Conservation (phyloP, 2,329 filamentous ascomycete genomes). For the Didymella glomerata region DNA sequence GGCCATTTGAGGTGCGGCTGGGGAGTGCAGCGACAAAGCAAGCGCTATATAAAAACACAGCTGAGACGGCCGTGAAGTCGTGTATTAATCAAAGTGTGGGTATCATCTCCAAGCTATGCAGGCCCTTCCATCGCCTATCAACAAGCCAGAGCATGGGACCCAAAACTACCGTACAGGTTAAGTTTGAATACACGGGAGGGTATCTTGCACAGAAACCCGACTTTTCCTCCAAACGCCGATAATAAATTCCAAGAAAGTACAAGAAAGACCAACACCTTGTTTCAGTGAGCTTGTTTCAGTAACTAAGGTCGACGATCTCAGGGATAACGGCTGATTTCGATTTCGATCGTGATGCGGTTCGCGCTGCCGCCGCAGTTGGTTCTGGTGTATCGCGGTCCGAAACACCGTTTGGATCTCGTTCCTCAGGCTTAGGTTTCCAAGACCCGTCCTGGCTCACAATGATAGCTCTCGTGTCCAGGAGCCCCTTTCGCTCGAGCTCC, state of each 20-base stretch:
- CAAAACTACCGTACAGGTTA: not conserved
- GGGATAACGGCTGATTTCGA: not conserved
- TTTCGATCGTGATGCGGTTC: not conserved
- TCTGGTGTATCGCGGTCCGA: slow-evolving; percentile 22
- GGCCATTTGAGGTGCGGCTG: no score
- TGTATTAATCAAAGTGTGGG: not conserved
- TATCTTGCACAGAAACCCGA: slow-evolving; percentile 2
- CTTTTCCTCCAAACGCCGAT: not conserved
- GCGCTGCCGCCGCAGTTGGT: not conserved
- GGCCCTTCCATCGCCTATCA: not conserved
- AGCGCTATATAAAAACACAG: no score
- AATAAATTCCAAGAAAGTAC: not conserved
- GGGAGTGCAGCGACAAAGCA: no score
- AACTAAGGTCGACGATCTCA: slow-evolving; percentile 17
- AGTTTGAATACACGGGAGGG: not conserved
- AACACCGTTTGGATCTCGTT: slow-evolving; percentile 25
- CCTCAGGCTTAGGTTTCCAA: slow-evolving; percentile 65
- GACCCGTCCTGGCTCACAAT: slow-evolving; percentile 69
- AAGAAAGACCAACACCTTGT: not conserved
- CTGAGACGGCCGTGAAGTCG: not conserved
- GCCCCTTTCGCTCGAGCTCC: slow-evolving; percentile 60
- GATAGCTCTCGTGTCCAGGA: slow-evolving; percentile 67
- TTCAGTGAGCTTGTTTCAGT: slow-evolving; percentile 11
- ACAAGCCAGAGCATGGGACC: no score
- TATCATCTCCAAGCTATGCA: not conserved